Evolutionary conservation across 1,284 basidiomycete genomes (phyloP), one percentile per base, ranked within the genome.

Genomic region (Malassezia dermatis): DNA sequence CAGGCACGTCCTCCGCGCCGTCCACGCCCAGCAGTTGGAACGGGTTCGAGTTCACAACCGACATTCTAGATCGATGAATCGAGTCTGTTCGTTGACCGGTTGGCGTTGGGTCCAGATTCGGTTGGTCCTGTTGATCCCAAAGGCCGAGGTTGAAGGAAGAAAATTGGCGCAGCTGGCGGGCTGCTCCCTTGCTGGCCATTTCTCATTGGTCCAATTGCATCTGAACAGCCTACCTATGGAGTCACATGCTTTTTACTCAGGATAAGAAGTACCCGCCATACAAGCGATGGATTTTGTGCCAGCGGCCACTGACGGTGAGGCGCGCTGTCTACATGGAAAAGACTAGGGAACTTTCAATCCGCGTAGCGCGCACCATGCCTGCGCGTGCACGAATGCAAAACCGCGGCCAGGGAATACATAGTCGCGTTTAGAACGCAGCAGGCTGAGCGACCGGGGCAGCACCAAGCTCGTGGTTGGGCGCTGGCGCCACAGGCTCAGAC

Each of bases 1-100:
- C 53, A 46, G 43, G 62, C 48, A 63, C 51, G 55, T 53, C 55
- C 53, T 65, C 63, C 28, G 62, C 59, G 47, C 62, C 67, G 61
- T 70, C 68, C 50, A 67, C 71, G 56, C 67, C 64, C 44, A 74
- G 67, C 58, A 71, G 63, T 49, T 64, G 65, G 63, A 74, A 74
- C 51, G 71, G 65, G 69, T 74, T 74, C 53, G 56, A 67, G 60
- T 61, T 69, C 62, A 69, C 69, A 71, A 73, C 69, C 63, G 69
- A 71, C 71, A 74, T 74, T 55, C 37, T 40, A 34, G 41, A 26
- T 52, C 19, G 34, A 44, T 47, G 31, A 10, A 39, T 39, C 37
- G 37, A 39, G 37, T 39, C 37, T 39, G 37, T 21, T 39, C 37
- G 37, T 39, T 39, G 37, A 39, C 37, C 37, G 17, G 37, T 39